Base-by-base conservation (phyloP, 352 stramenopile species). In the Blastocystis sp. region DNA sequence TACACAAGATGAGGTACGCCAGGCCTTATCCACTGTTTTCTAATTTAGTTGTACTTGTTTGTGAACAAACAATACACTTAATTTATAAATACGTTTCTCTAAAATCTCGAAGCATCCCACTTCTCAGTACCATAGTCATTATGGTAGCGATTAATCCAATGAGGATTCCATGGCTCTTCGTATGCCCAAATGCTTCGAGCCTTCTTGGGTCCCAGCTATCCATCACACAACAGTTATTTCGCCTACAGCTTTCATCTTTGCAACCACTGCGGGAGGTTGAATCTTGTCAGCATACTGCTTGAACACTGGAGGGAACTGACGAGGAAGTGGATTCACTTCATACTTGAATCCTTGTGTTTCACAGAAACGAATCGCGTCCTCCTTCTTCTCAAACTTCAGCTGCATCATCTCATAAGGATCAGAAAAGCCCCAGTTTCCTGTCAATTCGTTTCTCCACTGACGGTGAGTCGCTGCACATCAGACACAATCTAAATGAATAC, bases 31-130 rank as follows among this genome's bases (percentile, higher is more conserved):
- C 18, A 79, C 68, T 6, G 39, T 79, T 53, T 79, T 79, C 68
- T 79, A 59, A 55, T 16, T 54, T 79, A 79, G 68, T 79, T 79
- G 68, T 45, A 34, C 30, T 34, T 34, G 56, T 78, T 78, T 9
- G 26, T 78, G 20, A 7, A 56, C 66, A 78, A 78, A 78, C 66
- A 78, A 56, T 37, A 4, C 20, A 54, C n/a, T 53, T 56, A 78
- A 47, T 55, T 39, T 78, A 78, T 78, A 78, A 53, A 78, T 81
- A 64, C 70, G 70, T 81, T 81, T 64, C 45, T 65, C 70, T 81
- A 81, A 81, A 81, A 81, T 81, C 70, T 62, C 37, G 70, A 81
- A 26, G 70, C 70, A 64, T 81, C 70, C 70, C 70, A 81, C 70
- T 81, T 81, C 43, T 81, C 70, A 2, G 63, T 53, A 34, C 45